Evolutionary conservation across 2,329 filamentous ascomycete genomes (phyloP), one percentile per base, ranked within the genome.

Genomic region (Colletotrichum kahawae): DNA sequence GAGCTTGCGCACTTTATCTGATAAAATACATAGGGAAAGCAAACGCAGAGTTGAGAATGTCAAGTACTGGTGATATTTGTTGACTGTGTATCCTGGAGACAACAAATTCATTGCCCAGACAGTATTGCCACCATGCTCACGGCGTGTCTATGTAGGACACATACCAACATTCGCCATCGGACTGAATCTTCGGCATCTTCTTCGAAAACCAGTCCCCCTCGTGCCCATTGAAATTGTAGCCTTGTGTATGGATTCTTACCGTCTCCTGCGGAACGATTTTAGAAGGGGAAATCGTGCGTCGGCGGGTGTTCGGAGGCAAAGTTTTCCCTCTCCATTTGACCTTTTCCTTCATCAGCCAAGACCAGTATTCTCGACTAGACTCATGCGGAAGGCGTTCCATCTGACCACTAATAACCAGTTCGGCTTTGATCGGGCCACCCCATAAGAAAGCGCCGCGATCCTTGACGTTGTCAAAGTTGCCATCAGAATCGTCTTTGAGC

Each of bases 391-490:
- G 16, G 3, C 60, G 16, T 10, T 59, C 60, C 43, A 66, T 66
- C 2, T 1, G 24, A 10, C 60, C 48, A 5, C 48, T 14, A 27
- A 71, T 66, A 4, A 71, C 24, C 24, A 66, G 9, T 24, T 59
- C 48, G 0, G 24, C 60, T 34, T 31, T 13, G 5, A 66, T 59
- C 0, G 68, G 68, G 0, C 60, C 48, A 1, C 60, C 2, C 68
- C 68, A 66, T 9, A 5, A 13, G 10, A 27, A 59, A 14, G 24
- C 1, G 9, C 10, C 43, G 7, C 12, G 12, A 14, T 13, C 13
- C 2, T 1, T 24, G 1, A 10, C 7, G n/a, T 62, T 8, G 4
- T 27, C 8, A 4, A 4, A 1, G 1, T 0, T 43, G 1, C 36
- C 4, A 65, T 33, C 9, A 6, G 1, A 21, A 7, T 4, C 68